Evolutionary conservation across 176 grass and related monocot genomes (phyloP), one percentile per base, ranked within the genome.

Genomic region (Dendrocalamus sinicus): DNA sequence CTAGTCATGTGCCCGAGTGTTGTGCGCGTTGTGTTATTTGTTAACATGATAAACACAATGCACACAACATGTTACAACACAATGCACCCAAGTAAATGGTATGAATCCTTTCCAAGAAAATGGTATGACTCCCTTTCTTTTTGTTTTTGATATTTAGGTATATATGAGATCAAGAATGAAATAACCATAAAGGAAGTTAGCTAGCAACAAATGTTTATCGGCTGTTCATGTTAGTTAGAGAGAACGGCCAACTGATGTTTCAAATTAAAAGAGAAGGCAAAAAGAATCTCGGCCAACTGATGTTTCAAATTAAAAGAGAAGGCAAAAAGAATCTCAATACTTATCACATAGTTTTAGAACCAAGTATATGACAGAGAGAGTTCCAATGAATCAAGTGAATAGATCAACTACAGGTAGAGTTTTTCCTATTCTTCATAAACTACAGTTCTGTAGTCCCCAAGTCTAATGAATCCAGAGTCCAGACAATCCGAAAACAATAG

Each of bases 381-480:
- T 60, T 74, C 62, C 6, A 22, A 26, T 40, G 26, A 75, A 41
- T 45, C 7, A 83, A 39, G 32, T 62, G 6, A 44, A 75, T 51
- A 58, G 12, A 73, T 67, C 70, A 13, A 59, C 37, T 39, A 39
- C 37, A 39, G 37, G 5, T 39, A 39, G 37, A 39, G 9, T 17
- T 51, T 51, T 51, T 52, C 28, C n/a, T 9, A 17, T 20, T 72
- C 28, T 10, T 55, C 69, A 41, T n/a, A 45, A 10, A 64, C 54
- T 61, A 54, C 12, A 82, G 26, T n/a, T 63, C 8, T 22, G 53
- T 52, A 22, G 41, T 41, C 13, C 22, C 1, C 55, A 64, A 9
- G n/a, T 76, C 64, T 53, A 46, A 24, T 7, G 30, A 80, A 84
- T 81, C n/a, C 8, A 6, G 5, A 40, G 80, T 81, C n/a, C 8